Evolutionary conservation across 1,284 basidiomycete genomes (phyloP).

Genomic region (Leccinum laetum): DNA sequence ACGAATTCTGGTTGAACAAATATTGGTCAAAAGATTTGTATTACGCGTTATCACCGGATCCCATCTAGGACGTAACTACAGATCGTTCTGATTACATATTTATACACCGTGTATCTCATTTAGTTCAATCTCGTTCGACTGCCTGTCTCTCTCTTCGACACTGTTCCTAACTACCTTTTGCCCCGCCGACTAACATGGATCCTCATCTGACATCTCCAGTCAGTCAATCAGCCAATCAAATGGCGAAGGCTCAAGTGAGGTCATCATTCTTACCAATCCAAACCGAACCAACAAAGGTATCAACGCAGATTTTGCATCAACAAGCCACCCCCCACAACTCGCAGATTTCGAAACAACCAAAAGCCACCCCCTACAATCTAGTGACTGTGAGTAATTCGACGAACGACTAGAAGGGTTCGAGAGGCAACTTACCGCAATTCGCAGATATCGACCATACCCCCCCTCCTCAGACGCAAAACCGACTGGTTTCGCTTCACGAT

Average conservation of each 20-base stretch:
- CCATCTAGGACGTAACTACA: not conserved
- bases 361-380: not conserved
- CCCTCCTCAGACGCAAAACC: not conserved
- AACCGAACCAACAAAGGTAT: not conserved
- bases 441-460: not conserved
- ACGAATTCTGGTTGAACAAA: constrained; percentile 5
- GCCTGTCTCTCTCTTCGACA: not conserved
- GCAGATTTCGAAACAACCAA: no score
- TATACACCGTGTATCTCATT: not conserved
- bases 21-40: constrained; percentile 4
- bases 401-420: not conserved
- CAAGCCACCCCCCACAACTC: not conserved
- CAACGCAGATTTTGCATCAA: no score
- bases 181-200: not conserved
- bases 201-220: not conserved
- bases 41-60: not conserved
- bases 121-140: not conserved
- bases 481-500: not conserved
- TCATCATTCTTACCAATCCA: not conserved
- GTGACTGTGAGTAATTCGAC: not conserved
- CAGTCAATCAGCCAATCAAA: not conserved
- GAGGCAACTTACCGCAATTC: not conserved
- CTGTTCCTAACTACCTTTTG: not conserved
- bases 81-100: not conserved
- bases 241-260: not conserved